A percentile compares a stretch with the other conserved stretches of the same genome.
These are phyloP conservation scores for Talaromyces sp. DNA, from an alignment of 2,329 filamentous ascomycete genomes.

Conservation along the genomic window DNA sequence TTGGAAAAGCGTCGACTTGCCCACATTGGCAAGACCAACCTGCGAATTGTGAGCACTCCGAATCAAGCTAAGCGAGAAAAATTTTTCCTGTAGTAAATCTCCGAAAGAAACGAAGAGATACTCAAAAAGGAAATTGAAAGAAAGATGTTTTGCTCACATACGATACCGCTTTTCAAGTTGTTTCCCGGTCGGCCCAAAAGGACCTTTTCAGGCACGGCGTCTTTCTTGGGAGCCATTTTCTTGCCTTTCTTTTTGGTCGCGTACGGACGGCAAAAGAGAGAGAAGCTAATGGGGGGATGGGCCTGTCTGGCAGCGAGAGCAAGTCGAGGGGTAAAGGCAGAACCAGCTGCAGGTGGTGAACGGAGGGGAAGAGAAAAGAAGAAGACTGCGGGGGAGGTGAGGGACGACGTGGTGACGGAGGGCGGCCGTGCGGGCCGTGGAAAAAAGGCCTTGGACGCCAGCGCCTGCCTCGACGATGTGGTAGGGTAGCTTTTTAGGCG, in stretches of 20 bases:
- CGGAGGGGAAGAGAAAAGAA: constrained; percentile 53
- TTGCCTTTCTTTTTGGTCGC: constrained; percentile 55
- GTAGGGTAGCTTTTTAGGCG: not conserved
- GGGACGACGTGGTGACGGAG: constrained; percentile 26
- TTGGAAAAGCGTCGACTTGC: constrained; percentile 99
- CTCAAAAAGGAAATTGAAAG: not conserved
- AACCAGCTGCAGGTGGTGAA: constrained; percentile 59
- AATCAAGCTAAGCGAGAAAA: not conserved
- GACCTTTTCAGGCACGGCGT: constrained; percentile 87
- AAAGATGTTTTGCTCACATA: constrained; percentile 57
- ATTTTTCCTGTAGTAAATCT: not conserved
- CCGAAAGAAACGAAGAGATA: constrained; percentile 3
- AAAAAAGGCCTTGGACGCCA: constrained; percentile 7
- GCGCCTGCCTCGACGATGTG: not conserved
- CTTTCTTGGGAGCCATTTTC: constrained; percentile 96
- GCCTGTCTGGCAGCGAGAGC: constrained; percentile 15
- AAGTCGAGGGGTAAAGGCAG: constrained; percentile 50
- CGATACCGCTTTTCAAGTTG: constrained; percentile 97
- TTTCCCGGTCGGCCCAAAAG: constrained; percentile 93
- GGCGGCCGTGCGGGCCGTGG: constrained; percentile 19
- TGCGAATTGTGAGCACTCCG: constrained; percentile 35
- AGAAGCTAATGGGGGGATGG: constrained; percentile 39
- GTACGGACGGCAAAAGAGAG: constrained; percentile 46
- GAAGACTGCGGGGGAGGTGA: constrained; percentile 25
- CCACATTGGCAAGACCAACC: constrained; percentile 98